Evolutionary conservation across 495 filamentous ascomycete species (phyloP).

Genomic region (Penicillium desertorum): DNA sequence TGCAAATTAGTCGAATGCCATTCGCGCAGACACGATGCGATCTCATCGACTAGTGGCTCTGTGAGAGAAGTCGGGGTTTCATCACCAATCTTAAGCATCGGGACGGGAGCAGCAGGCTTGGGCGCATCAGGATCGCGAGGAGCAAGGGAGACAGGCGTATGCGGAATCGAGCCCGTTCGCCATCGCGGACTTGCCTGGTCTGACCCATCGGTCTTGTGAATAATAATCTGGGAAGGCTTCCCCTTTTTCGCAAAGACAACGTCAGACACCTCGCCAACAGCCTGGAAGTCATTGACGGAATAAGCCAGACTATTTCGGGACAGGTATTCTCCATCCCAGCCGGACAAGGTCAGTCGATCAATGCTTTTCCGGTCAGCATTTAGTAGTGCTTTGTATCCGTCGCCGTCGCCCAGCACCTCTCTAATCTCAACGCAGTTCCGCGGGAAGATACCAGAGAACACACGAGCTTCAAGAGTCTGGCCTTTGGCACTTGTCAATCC

Average conservation of each 20-base stretch:
- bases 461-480: conserved; percentile 88
- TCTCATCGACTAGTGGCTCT: conserved; percentile 95
- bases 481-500: conserved; percentile 90
- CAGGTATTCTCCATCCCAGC: conserved; percentile 21
- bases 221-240: conserved; percentile 45
- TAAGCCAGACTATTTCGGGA: conserved; percentile 34
- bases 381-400: conserved; percentile 34
- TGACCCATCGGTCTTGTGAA: conserved; percentile 40
- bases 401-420: conserved; percentile 66
- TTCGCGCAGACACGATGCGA: conserved; percentile 91
- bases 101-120: conserved; percentile 87
- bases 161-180: conserved; percentile 33
- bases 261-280: conserved; percentile 36
- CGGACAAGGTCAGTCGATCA: conserved; percentile 23
- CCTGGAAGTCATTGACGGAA: conserved; percentile 30
- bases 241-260: conserved; percentile 44
- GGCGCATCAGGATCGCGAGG: conserved; percentile 57
- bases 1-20: conserved; percentile 98
- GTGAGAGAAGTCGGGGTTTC: conserved; percentile 85
- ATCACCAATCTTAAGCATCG: conserved; percentile 95
- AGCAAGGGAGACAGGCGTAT: conserved; percentile 37
- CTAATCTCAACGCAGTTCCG: conserved; percentile 85
- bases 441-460: conserved; percentile 97
- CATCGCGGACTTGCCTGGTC: conserved; percentile 33
- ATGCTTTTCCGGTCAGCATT: conserved; percentile 38